Conservation (phyloP, 2,329 filamentous ascomycete species). For the Xylariaceae sp. region DNA sequence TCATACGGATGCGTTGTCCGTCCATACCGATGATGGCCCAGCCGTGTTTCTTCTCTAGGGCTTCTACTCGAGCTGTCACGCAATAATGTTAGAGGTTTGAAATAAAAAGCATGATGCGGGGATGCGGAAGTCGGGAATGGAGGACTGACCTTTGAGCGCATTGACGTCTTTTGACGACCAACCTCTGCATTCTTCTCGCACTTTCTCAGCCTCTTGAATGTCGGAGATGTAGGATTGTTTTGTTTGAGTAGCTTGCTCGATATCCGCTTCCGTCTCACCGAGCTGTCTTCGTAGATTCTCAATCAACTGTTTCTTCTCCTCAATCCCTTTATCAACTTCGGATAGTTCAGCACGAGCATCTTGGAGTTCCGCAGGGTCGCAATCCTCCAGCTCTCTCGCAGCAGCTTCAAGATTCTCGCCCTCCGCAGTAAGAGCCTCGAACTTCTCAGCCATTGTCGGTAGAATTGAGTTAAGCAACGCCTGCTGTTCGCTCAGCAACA, state of each 20-base stretch:
- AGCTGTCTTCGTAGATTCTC: slow-evolving; percentile 63
- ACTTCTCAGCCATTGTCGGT: slow-evolving; percentile 59
- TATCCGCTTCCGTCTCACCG: slow-evolving; percentile 60
- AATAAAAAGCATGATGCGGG: background rate
- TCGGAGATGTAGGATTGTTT: slow-evolving; percentile 69
- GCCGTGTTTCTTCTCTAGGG: slow-evolving; percentile 61
- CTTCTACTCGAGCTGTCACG: slow-evolving; percentile 56
- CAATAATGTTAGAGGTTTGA: slow-evolving; percentile 33
- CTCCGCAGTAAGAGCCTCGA: slow-evolving; percentile 60
- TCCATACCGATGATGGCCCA: slow-evolving; percentile 68
- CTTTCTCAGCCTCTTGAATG: slow-evolving; percentile 76
- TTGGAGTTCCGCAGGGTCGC: slow-evolving; percentile 75
- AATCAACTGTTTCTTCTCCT: slow-evolving; percentile 64
- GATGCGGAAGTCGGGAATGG: background rate
- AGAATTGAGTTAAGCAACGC: slow-evolving; percentile 63
- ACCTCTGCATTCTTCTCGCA: slow-evolving; percentile 83
- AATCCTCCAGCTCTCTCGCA: slow-evolving; percentile 72
- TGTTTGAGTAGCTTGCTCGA: slow-evolving; percentile 59
- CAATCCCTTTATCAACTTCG: slow-evolving; percentile 63
- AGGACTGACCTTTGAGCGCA: slow-evolving; percentile 64
- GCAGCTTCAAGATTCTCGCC: slow-evolving; percentile 64
- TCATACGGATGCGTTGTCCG: slow-evolving; percentile 65
- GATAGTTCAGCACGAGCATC: slow-evolving; percentile 66
- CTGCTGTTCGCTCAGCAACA: slow-evolving; percentile 63
- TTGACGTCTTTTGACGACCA: slow-evolving; percentile 82